These are phyloP conservation scores for Celoporthe dispersa DNA, from an alignment of 2,329 filamentous ascomycete genomes.

Conservation along the genomic window DNA sequence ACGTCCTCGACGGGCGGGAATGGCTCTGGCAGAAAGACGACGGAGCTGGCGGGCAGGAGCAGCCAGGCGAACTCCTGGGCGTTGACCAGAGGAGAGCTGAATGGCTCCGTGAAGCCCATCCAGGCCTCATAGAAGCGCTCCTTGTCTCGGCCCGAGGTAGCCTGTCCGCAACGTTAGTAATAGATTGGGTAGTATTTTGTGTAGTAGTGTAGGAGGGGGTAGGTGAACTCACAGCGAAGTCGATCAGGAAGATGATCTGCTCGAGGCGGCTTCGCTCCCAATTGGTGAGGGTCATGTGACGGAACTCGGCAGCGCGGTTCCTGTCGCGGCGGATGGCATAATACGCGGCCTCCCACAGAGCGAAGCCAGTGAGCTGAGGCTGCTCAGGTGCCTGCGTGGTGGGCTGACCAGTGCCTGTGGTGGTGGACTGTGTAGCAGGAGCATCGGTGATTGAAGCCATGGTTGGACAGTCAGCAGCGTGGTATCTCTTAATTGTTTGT, in stretches of 20 bases:
- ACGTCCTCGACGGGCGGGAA: background rate
- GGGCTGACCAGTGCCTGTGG: background rate
- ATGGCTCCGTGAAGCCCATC: background rate
- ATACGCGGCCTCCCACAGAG: background rate
- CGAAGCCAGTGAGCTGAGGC: background rate
- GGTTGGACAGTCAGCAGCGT: background rate
- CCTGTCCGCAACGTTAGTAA: background rate
- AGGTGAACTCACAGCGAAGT: background rate
- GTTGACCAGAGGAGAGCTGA: background rate
- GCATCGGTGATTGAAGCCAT: background rate
- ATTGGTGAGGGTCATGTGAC: background rate
- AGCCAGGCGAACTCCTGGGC: background rate
- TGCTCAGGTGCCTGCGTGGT: too few relatives aligned
- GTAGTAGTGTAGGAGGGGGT: too few relatives aligned
- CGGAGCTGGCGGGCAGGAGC: background rate
- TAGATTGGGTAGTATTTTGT: background rate
- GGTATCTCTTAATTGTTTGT: background rate
- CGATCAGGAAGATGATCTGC: background rate
- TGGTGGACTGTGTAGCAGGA: too few relatives aligned
- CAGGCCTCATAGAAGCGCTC: background rate
- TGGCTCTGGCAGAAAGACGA: background rate
- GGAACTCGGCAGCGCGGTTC: background rate
- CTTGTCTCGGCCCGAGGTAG: background rate
- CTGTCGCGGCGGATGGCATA: background rate
- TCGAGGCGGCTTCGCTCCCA: background rate